Percentiles rank a stretch among this genome's conserved stretches.
Conservation (phyloP, 2,329 filamentous ascomycete genomes). For the Ceratocystis cubensis region DNA sequence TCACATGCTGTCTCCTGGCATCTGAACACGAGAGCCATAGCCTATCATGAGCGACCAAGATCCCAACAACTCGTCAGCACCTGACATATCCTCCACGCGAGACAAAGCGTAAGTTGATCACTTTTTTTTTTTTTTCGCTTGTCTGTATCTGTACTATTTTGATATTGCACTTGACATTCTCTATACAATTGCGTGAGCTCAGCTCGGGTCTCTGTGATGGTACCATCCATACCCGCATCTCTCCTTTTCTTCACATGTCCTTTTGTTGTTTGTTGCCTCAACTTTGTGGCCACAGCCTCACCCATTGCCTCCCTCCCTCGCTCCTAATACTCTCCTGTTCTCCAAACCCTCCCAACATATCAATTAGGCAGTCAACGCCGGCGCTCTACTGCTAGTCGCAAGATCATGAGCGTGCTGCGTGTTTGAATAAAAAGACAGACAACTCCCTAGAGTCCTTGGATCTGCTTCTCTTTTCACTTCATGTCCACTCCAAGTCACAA, state of each 20-base stretch:
- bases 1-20: slow-evolving; percentile 3
- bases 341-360: neutral
- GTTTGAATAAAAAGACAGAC: neutral
- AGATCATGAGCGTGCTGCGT: neutral
- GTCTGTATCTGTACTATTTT: no score
- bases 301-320: neutral
- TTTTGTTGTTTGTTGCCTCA: slow-evolving; percentile 5
- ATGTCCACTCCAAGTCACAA: neutral
- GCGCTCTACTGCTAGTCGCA: neutral
- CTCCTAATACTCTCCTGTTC: neutral
- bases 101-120: slow-evolving; percentile 20
- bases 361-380: neutral
- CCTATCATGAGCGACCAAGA: slow-evolving; percentile 17
- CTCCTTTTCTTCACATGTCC: neutral
- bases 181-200: neutral
- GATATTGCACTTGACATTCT: no score
- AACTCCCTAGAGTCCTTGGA: neutral
- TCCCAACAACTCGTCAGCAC: slow-evolving; percentile 8
- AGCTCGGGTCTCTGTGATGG: neutral
- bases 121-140: no score
- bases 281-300: neutral
- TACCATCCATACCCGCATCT: neutral
- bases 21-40: neutral
- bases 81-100: slow-evolving; percentile 1
- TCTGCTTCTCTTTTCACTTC: neutral